These are phyloP conservation scores for Picea glauca DNA, from an alignment of 75 land plant species.

Conservation along the genomic window DNA sequence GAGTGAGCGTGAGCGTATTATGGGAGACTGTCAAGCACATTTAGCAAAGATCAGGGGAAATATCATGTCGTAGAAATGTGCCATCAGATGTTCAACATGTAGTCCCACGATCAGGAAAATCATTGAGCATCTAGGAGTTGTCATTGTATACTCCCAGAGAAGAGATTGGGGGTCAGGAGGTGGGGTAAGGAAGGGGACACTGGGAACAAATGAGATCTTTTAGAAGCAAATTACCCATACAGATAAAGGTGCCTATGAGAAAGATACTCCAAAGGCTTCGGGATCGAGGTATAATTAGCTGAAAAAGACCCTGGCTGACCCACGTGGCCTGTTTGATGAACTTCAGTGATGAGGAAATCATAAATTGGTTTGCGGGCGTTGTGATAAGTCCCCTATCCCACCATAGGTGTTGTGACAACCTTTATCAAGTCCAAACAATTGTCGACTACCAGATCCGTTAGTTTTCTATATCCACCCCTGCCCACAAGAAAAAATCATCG, in stretches of 20 bases:
- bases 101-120: neutral
- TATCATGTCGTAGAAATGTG: neutral
- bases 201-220: neutral
- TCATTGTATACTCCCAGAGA: neutral
- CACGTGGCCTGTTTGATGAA: constrained; percentile 8
- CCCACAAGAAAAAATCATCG: constrained; percentile 13
- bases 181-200: neutral
- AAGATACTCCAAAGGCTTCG: constrained; percentile 3
- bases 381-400: neutral
- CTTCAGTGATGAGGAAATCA: neutral
- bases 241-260: neutral
- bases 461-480: constrained; percentile 10
- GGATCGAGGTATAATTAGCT: neutral
- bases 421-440: neutral
- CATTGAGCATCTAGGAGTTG: neutral
- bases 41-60: neutral
- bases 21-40: neutral
- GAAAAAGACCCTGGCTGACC: constrained; percentile 9
- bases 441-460: constrained; percentile 1
- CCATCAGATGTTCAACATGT: neutral
- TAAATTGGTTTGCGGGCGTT: neutral
- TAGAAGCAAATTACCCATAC: neutral
- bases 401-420: neutral
- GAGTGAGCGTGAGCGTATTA: neutral
- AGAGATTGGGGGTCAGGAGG: neutral